Conservation (phyloP, 2,329 filamentous ascomycete species). For the Aschersonia sp. region DNA sequence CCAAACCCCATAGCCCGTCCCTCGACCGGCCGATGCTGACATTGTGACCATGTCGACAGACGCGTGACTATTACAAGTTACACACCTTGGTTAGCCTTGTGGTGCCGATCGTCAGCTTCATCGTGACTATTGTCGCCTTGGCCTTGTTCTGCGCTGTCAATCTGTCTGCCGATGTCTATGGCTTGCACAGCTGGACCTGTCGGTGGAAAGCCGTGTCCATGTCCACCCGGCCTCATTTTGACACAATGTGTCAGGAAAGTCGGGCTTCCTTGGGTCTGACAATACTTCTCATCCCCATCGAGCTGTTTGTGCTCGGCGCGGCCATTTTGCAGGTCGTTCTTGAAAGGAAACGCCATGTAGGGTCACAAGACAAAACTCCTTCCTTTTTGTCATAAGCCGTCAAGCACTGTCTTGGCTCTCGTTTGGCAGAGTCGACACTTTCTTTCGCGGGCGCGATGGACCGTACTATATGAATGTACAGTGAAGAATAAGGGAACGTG, state of each 20-base stretch:
- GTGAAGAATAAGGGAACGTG: no score
- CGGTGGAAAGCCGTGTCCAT: slow-evolving; percentile 42
- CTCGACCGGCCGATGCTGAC: neutral
- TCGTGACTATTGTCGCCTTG: slow-evolving; percentile 34
- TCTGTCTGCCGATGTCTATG: slow-evolving; percentile 34
- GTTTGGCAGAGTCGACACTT: no score
- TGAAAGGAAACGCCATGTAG: slow-evolving; percentile 22
- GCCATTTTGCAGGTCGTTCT: slow-evolving; percentile 29
- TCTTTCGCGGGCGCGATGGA: no score
- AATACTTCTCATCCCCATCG: slow-evolving; percentile 41
- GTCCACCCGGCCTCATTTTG: slow-evolving; percentile 37
- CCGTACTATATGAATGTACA: no score
- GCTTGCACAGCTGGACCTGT: slow-evolving; percentile 48
- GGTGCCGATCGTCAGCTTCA: slow-evolving; percentile 15
- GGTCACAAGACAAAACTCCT: neutral
- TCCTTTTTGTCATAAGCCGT: neutral
- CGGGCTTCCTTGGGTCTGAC: slow-evolving; percentile 37
- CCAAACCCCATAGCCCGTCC: neutral
- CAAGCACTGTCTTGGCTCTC: no score
- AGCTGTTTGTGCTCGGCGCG: slow-evolving; percentile 31
- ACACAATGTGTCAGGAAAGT: slow-evolving; percentile 40
- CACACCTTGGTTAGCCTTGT: slow-evolving; percentile 11
- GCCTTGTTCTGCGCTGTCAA: slow-evolving; percentile 44
- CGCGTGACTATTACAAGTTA: slow-evolving; percentile 7
- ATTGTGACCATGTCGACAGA: slow-evolving; percentile 4